Evolutionary conservation across 1,284 basidiomycete genomes (phyloP), one percentile per base, ranked within the genome.

Genomic region (Cutaneotrichosporon mucoides): DNA sequence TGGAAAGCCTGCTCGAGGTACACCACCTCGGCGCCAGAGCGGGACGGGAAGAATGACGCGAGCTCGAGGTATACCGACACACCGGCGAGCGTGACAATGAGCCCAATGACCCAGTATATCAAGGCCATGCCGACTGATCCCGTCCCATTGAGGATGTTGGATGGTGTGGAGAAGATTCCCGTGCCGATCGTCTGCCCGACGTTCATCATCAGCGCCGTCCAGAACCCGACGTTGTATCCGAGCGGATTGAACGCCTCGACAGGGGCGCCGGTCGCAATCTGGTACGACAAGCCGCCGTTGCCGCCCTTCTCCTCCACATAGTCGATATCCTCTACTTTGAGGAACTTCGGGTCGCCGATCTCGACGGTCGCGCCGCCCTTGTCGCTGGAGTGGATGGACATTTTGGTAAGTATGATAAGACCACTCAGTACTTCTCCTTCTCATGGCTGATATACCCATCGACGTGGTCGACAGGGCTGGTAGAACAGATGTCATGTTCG

Each of bases 1-100:
- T 82, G 67, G 5, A 65, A 49, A n/a, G 59, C 52, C 37, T 69
- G 60, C 48, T 71, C 71, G 36, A 70, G 56, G 41, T 68, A 24
- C 24, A 24, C 24, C 24, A 24, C 24, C 24, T 24, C 24, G 24
- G 24, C 24, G 24, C 24, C 24, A 24, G 24, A 24, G 24, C 24
- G 24, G 24, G 24, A 24, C 24, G 24, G 24, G 24, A 24, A 24
- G 24, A 24, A 24, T 3, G 24, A 24, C 24, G 24, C 24, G 24
- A 24, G 24, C 24, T 24, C 24, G 24, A 24, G 24, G 24, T 24
- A 71, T 13, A 71, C 68, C 6, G 62, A 56, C 10, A 68, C 55
- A 33, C 67, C 68, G 5, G 65, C 59, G 15, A 60, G 46, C 0
- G 64, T 53, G 47, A 72, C 64, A 46, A 70, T 7, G 6, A 59